phyloP scores from a whole-genome alignment of 768 basidiomycete genomes.

The Termitomyces heimii region DNA sequence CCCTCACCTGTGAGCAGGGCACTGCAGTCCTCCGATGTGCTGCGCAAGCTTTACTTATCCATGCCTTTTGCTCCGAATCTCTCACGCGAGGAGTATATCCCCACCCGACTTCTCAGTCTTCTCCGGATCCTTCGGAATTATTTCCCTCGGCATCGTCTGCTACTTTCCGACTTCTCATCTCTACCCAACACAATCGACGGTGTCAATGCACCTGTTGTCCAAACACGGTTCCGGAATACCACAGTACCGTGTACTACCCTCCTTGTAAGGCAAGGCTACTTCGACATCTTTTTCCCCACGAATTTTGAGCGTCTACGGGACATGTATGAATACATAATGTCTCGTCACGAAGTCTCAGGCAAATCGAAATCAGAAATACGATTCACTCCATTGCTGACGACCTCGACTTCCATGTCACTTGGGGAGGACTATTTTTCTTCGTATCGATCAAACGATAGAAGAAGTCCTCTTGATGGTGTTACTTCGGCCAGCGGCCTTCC shows the following conservation, averaged over 20 bases:
- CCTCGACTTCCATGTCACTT: conserved; percentile 42
- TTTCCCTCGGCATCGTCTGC: conserved; percentile 91
- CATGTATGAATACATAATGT: conserved; percentile 84
- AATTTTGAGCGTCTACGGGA: conserved; percentile 79
- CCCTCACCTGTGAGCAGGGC: conserved; percentile 51
- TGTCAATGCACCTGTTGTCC: conserved; percentile 83
- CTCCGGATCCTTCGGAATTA: conserved; percentile 73
- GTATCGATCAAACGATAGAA: conserved; percentile 46
- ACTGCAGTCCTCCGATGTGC: conserved; percentile 43
- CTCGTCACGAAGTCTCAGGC: conserved; percentile 36
- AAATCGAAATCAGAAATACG: conserved; percentile 26
- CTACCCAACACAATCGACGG: conserved; percentile 84
- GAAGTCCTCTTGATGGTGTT: conserved; percentile 65
- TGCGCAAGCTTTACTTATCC: conserved; percentile 60
- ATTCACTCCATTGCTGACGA: conserved; percentile 46
- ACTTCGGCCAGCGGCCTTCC: conserved; percentile 71
- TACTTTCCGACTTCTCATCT: conserved; percentile 88
- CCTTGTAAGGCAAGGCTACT: conserved; percentile 91
- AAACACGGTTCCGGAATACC: conserved; percentile 80
- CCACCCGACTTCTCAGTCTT: conserved; percentile 84
- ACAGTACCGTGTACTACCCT: conserved; percentile 89
- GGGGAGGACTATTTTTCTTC: conserved; percentile 72
- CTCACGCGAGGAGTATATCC: conserved; percentile 83
- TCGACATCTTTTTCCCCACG: conserved; percentile 99
- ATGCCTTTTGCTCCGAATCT: conserved; percentile 92